A percentile compares a stretch with the other conserved stretches of the same genome.
Evolutionary conservation across 148 eudicot species (phyloP).

Genomic region (Rhododendron simsii): DNA sequence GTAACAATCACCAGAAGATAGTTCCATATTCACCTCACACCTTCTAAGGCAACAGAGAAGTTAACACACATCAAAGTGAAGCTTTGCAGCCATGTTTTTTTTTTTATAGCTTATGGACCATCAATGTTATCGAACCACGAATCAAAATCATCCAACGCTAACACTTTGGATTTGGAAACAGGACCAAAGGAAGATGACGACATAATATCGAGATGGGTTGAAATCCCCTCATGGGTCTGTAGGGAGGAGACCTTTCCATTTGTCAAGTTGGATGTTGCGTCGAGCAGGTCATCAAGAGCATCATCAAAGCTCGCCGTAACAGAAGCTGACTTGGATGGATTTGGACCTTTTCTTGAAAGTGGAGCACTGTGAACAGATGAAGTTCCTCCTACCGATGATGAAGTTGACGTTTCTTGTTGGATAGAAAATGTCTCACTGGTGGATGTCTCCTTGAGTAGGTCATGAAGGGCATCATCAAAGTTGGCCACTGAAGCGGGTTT

Average conservation of each 20-base stretch:
- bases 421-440: neutral
- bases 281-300: constrained; percentile 58
- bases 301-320: constrained; percentile 17
- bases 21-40: neutral
- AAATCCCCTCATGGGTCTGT: constrained; percentile 12
- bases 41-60: neutral
- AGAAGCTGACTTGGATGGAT: neutral
- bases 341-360: neutral
- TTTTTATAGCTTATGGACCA: neutral
- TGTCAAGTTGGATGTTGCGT: constrained; percentile 36
- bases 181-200: constrained; percentile 28
- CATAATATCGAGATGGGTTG: neutral
- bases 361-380: neutral
- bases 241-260: constrained; percentile 12
- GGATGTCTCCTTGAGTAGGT: constrained; percentile 57
- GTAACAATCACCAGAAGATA: neutral
- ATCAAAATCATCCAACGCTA: constrained; percentile 65
- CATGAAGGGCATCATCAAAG: constrained; percentile 48
- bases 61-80: neutral
- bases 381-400: neutral
- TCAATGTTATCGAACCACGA: constrained; percentile 72
- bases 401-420: neutral
- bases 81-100: neutral
- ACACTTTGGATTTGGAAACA: constrained; percentile 39
- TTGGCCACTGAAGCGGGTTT: neutral